Evolutionary conservation across 495 filamentous ascomycete species (phyloP), one percentile per base, ranked within the genome.

Genomic region (Penicillium ochrochloron): DNA sequence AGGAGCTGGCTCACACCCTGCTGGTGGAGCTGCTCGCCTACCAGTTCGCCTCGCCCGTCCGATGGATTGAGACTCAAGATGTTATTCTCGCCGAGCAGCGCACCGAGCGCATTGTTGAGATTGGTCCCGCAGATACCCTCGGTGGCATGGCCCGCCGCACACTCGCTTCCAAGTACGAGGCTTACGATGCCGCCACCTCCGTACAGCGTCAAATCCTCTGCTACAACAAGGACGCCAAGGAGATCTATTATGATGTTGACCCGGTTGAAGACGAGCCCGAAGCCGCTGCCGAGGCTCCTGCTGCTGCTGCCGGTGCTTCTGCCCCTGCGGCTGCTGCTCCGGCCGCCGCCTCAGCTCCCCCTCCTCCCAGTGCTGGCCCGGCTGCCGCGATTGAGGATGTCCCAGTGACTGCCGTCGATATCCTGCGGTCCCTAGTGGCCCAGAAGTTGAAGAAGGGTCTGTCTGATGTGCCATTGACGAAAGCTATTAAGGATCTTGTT

Each of bases 41-140:
- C 80, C 95, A 99, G 76, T 99, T 99, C 78, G 95, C 95, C 69
- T 97, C 93, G 25, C 95, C 95, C 33, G 95, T 99, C 63, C 88
- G 95, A 87, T 99, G 95, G 86, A 99, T 99, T 77, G 95, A 98
- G 80, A 98, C 95, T 9, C 95, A 99, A 80, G 95, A 99, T 93
- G 96, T 99, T 59, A 92, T 99, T 70, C 91, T 99, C 46, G 93
- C 88, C 48, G 94, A 98, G 76, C 94, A 97, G 79, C 88, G 88
- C 50, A 96, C 95, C 19, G 95, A 99, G 84, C 89, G 96, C 66
- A 94, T 99, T 67, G 95, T 99, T 66, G 95, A 99, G 77, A 90
- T 99, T 73, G 95, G 95, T 69, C 95, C 95, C 10, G 93, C 94
- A 65, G 95, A 99, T 77, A 99, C 95, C n/a, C 84, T 99, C 31